Evolutionary conservation across 768 basidiomycete species (phyloP), one percentile per base, ranked within the genome.

Genomic region (Candolleomyces aberdarensis): DNA sequence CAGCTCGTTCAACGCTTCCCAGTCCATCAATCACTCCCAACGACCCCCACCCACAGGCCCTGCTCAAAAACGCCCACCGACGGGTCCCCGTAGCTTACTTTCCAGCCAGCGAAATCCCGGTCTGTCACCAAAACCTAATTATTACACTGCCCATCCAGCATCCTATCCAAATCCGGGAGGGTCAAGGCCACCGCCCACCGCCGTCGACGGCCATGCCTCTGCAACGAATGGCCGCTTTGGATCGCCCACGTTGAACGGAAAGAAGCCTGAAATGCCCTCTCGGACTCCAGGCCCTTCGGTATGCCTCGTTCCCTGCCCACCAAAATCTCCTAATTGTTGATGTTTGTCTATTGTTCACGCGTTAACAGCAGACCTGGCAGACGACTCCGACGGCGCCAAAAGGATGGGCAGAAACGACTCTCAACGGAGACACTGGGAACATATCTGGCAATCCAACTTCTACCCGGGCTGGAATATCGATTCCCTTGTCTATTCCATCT

Each of bases 11-110:
- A 36, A 7, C 36, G 11, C 6, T 11, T 11, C 36, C 6, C 75
- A 61, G 67, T 74, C 51, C 61, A 71, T 58, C 64, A 77, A 59
- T 65, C 78, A 26, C 69, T 68, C 62, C 57, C 68, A 63, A 59
- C 66, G 61, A 50, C 58, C 62, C 55, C 63, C 62, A 20, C 56
- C 63, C 36, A 60, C 52, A 20, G 39, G 62, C 36, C 53, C 65
- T n/a, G 53, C 71, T 17, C 46, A 61, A 59, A 63, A 62, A 3
- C 88, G 85, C n/a, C 63, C 62, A 9, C 88, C 88, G 13, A 89
- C 86, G 1, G 88, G 85, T 1, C 88, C 88, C 15, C 80, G 87
- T 48, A 86, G 84, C 67, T 76, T 88, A 50, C 72, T 77, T 62
- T 79, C 76, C 57, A 60, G 65, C 57, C 70, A 72, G 59, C 64